A percentile compares a stretch with the other conserved stretches of the same genome.
phyloP scores from a whole-genome alignment of 345 rosid genomes.

The Eutrema yunnanense region DNA sequence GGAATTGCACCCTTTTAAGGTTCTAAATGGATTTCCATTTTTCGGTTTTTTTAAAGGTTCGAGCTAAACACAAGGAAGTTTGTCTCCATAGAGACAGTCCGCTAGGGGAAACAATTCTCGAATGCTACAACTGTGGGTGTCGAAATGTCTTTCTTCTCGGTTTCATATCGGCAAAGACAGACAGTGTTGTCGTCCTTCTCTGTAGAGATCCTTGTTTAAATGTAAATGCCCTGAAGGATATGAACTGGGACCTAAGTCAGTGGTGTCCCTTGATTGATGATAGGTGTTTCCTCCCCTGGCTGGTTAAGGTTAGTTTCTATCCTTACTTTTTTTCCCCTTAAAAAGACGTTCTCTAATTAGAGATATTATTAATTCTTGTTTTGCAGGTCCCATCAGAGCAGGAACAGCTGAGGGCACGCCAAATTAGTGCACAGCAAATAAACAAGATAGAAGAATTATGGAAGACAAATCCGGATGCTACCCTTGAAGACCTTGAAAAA shows the following conservation, averaged over 20 bases:
- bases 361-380: conserved; percentile 5
- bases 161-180: conserved; percentile 96
- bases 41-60: conserved; percentile 52
- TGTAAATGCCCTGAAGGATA: conserved; percentile 97
- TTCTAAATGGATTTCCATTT: neutral
- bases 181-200: conserved; percentile 97
- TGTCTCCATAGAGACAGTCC: conserved; percentile 99
- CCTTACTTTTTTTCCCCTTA: neutral
- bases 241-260: conserved; percentile 99
- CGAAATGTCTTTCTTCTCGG: conserved; percentile 98
- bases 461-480: conserved; percentile 97
- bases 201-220: conserved; percentile 98
- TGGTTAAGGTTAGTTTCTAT: conserved; percentile 72
- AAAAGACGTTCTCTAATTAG: neutral
- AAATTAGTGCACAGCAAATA: conserved; percentile 98
- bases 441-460: conserved; percentile 98
- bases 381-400: conserved; percentile 94
- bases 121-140: conserved; percentile 99
- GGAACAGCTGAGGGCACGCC: conserved; percentile 98
- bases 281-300: conserved; percentile 98
- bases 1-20: neutral
- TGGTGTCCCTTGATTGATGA: conserved; percentile 99
- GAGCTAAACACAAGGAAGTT: conserved; percentile 98
- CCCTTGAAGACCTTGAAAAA: conserved; percentile 98
- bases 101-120: conserved; percentile 95